Conservation (phyloP, 441 rosid species). For the Isatis lusitanica region DNA sequence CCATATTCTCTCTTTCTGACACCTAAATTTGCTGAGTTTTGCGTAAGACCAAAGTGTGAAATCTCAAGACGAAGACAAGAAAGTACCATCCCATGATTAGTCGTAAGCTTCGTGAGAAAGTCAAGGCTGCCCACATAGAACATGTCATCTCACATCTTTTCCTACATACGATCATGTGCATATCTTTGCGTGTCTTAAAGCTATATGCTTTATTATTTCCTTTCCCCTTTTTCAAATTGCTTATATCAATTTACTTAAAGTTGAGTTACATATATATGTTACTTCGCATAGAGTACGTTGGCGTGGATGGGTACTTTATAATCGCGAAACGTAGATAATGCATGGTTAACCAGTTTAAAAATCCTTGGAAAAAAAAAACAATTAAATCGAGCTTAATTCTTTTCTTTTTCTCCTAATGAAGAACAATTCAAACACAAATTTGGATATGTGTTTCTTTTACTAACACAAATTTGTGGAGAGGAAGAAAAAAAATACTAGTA, state of each 20-base stretch:
- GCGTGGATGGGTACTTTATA: not conserved
- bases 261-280: not conserved
- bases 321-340: too few relatives aligned
- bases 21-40: constrained; percentile 17
- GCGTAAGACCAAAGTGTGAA: constrained; percentile 39
- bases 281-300: not conserved
- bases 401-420: not conserved
- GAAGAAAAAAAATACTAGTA: not conserved
- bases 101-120: constrained; percentile 36
- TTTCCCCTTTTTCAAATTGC: not conserved
- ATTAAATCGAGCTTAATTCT: not conserved
- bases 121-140: constrained; percentile 37
- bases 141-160: constrained; percentile 28
- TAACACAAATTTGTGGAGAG: not conserved
- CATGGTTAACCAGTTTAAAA: not conserved
- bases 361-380: not conserved
- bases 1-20: constrained; percentile 23
- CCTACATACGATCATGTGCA: constrained; percentile 35
- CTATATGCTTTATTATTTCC: constrained; percentile 8
- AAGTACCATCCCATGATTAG: constrained; percentile 36
- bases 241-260: not conserved
- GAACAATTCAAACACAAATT: not conserved
- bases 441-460: not conserved
- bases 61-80: constrained; percentile 33
- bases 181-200: constrained; percentile 32